These are phyloP conservation scores for Senecio squalidus DNA, from an alignment of 140 eudicot species.

Conservation along the genomic window DNA sequence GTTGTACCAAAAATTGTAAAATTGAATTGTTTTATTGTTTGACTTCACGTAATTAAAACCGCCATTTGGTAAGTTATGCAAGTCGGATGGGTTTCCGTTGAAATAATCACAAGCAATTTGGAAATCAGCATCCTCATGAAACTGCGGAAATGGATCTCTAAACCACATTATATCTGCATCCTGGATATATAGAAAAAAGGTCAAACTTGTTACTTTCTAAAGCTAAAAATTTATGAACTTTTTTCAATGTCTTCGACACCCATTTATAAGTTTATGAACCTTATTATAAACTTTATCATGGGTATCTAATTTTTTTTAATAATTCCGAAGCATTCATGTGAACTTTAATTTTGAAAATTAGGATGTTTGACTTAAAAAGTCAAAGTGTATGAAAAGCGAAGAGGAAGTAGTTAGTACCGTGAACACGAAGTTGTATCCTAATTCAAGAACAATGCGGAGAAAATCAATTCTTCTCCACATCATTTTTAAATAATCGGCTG, in stretches of 20 bases:
- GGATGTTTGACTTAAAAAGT: neutral
- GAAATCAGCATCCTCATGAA: slow-evolving; percentile 37
- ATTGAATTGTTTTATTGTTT: slow-evolving; percentile 28
- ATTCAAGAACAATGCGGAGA: slow-evolving; percentile 40
- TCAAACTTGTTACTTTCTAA: neutral
- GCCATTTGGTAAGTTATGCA: slow-evolving; percentile 35
- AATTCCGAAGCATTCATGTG: neutral
- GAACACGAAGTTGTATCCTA: slow-evolving; percentile 72
- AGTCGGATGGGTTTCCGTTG: slow-evolving; percentile 29
- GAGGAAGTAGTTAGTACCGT: slow-evolving; percentile 41
- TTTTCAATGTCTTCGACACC: no score
- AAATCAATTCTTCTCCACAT: slow-evolving; percentile 76
- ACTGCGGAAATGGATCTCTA: slow-evolving; percentile 39
- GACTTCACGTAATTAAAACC: slow-evolving; percentile 48
- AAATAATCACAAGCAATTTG: slow-evolving; percentile 39
- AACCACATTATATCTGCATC: slow-evolving; percentile 59
- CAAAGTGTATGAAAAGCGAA: neutral
- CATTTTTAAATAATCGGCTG: slow-evolving; percentile 58
- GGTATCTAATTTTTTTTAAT: neutral
- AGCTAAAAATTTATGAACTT: neutral
- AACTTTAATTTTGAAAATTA: no score
- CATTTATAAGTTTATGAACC: neutral
- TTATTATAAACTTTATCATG: neutral
- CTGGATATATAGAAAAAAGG: slow-evolving; percentile 11
- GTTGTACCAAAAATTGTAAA: slow-evolving; percentile 45